Base-by-base conservation (phyloP, 495 filamentous ascomycete genomes). In the Trichocladium antarcticum region DNA sequence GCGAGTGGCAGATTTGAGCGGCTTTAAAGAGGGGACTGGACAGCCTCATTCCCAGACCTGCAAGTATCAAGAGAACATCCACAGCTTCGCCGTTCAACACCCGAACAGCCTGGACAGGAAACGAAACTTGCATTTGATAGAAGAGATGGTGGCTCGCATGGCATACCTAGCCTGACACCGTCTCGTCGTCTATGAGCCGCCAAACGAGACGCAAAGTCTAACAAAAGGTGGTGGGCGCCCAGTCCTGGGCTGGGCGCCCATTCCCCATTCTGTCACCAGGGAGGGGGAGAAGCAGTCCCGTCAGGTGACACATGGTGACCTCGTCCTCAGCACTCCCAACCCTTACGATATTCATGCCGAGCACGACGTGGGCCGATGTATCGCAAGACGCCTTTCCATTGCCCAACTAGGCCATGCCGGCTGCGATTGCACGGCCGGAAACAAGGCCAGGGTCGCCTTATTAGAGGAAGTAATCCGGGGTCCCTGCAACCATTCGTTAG, bases 381-480 rank as follows among this genome's bases (percentile, higher is more conserved):
- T 35, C 38, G 28, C 38, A 4, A 37, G 38, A 53, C 21, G 17
- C 37, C 12, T 20, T 47, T 9, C 29, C 44, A 21, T 22, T 17
- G 9, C n/a, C 50, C 22, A 20, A 21, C 38, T 35, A 10, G 39
- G 10, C 39, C 47, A 32, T 37, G 47, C 39, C 37, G n/a, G 29
- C 16, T 43, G 44, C 21, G 35, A 24, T 11, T 32, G 34, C 39
- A 34, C 19, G 50, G 20, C 45, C 40, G 22, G 49, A 52, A 43
- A 21, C 34, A 32, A 48, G 40, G 24, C 24, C 31, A 47, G 42
- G 31, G 39, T 48, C 35, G 20, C 48, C 21, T 37, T 37, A 56
- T 49, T 59, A 56, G 42, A 58, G 50, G 53, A 54, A 53, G 59
- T 62, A 55, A 46, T 62, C 54, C 39, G 51, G 51, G 28, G 51